These are phyloP conservation scores for Xylaria sp. DNA, from an alignment of 2,329 filamentous ascomycete species.

Conservation along the genomic window DNA sequence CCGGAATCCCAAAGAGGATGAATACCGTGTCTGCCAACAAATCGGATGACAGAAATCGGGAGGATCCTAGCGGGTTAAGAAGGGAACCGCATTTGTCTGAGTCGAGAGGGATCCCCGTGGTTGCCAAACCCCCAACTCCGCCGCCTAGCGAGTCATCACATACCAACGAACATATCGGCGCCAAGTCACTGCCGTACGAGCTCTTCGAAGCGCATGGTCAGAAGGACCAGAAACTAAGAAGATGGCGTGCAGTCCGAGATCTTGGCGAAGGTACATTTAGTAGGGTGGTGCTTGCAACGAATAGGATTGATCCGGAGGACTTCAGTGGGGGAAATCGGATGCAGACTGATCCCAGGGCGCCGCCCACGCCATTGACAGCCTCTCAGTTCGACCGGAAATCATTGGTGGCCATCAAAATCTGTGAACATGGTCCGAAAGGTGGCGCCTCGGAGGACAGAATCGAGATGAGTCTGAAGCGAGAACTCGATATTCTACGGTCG, in stretches of 20 bases:
- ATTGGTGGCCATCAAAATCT: slow-evolving; percentile 90
- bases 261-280: slow-evolving; percentile 95
- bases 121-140: slow-evolving; percentile 68
- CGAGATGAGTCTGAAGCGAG: slow-evolving; percentile 87
- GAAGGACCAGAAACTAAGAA: slow-evolving; percentile 62
- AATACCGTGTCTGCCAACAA: slow-evolving; percentile 66
- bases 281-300: slow-evolving; percentile 85
- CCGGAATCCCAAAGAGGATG: slow-evolving; percentile 64
- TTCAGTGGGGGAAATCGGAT: slow-evolving; percentile 38
- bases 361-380: slow-evolving; percentile 28
- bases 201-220: slow-evolving; percentile 66
- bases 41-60: slow-evolving; percentile 34
- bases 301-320: slow-evolving; percentile 55
- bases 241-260: slow-evolving; percentile 73
- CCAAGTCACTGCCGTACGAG: slow-evolving; percentile 45
- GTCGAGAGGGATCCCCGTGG: slow-evolving; percentile 64
- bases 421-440: slow-evolving; percentile 88
- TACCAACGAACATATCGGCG: slow-evolving; percentile 39
- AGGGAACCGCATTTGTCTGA: slow-evolving; percentile 78
- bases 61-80: slow-evolving; percentile 45
- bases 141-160: slow-evolving; percentile 70
- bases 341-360: slow-evolving; percentile 35
- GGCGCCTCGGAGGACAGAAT: slow-evolving; percentile 90
- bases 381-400: slow-evolving; percentile 60
- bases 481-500: slow-evolving; percentile 86